Base-by-base conservation (phyloP, 148 eudicot species). In the Limonium bicolor region DNA sequence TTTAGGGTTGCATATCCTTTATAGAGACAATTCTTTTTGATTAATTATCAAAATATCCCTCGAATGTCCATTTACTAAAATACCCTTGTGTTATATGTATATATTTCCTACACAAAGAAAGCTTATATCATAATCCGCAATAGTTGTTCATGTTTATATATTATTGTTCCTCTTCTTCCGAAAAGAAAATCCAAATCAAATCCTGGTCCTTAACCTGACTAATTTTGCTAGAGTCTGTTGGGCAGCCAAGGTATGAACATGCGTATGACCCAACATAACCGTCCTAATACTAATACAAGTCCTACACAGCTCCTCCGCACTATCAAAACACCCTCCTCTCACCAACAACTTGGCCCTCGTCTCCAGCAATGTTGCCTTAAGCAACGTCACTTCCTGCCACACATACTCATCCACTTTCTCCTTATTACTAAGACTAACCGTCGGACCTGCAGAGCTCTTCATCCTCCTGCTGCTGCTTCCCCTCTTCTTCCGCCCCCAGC, bases 201-300 rank as follows among this genome's bases (percentile, higher is more conserved):
- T 70, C 62, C 74, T 86, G 45, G 92, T 80, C 54, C 95, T 69
- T 64, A 72, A 65, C 52, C 95, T 80, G 3, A 86, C 95, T 46
- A 86, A 56, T 71, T 80, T 81, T 2, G 95, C 95, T 48, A 86
- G 51, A 40, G 92, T 86, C 61, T 86, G 82, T 55, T 86, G 95
- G 36, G 95, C 95, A 62, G 86, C 80, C 56, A 86, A 43, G 5
- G 95, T 86, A 13, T 67, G 83, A 17, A 72, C 74, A 66, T 86
- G 86, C 54, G 69, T 72, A 41, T 80, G 95, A 4, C 95, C 95
- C 29, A 86, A 38, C 95, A 86, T 78, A 30, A 86, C 95, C 7
- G 95, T 86, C 64, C 95, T 74, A 37, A 86, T 86, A 41, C 95
- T 86, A 5, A 86, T 72, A 51, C 93, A 81, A 44, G 82, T 81